phyloP scores from a whole-genome alignment of 202 grass and related monocot species.

The Sporobolus alterniflorus region DNA sequence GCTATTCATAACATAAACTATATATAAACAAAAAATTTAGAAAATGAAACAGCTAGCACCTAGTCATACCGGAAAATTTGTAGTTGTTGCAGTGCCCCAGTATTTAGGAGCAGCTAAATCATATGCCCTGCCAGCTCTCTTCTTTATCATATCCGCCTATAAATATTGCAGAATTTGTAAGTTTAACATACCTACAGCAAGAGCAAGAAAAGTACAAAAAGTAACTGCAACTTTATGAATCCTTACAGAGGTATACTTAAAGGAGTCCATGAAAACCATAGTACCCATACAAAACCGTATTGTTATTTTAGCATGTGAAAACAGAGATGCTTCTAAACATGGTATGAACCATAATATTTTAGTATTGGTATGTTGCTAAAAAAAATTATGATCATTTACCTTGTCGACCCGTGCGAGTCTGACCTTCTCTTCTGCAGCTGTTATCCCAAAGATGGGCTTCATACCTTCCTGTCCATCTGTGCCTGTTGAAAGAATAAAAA shows the following conservation, averaged over 20 bases:
- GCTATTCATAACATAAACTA: too few species aligned
- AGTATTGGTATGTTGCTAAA: background rate
- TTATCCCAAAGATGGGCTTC: conserved; percentile 91
- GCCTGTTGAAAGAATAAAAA: conserved; percentile 32
- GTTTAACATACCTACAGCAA: background rate
- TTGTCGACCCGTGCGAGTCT: conserved; percentile 73
- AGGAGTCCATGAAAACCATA: background rate
- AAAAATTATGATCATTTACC: conserved; percentile 26
- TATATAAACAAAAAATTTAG: too few species aligned
- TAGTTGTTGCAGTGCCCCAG: conserved; percentile 74
- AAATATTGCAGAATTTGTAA: background rate
- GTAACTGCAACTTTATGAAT: background rate
- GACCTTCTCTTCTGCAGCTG: conserved; percentile 81
- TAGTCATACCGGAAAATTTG: conserved; percentile 65
- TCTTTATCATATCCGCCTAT: conserved; percentile 83
- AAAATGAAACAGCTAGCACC: background rate
- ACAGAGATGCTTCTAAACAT: background rate
- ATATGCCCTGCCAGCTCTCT: conserved; percentile 75
- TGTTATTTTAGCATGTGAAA: background rate
- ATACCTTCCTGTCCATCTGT: conserved; percentile 83
- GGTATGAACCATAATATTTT: too few species aligned
- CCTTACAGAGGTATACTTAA: conserved; percentile 80
- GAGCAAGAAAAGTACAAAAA: background rate
- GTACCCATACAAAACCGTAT: background rate
- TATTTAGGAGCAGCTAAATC: conserved; percentile 82